phyloP scores from a whole-genome alignment of 306 rosid species.

The Datisca glomerata region DNA sequence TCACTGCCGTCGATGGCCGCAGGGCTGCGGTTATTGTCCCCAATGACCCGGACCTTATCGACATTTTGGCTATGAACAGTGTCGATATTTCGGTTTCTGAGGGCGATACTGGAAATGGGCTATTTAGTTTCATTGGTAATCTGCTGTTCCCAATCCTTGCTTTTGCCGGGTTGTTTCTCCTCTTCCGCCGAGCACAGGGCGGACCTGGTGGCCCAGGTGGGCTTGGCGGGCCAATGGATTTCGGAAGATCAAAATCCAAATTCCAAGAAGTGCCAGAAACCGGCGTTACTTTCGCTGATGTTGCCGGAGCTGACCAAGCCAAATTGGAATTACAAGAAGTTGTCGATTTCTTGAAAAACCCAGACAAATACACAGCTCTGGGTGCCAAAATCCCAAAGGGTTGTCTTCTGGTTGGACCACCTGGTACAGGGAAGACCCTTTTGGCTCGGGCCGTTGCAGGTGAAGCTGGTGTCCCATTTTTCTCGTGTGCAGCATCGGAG shows the following conservation, averaged over 20 bases:
- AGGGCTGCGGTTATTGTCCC: constrained; percentile 80
- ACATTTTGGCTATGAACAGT: constrained; percentile 88
- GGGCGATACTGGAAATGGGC: constrained; percentile 65
- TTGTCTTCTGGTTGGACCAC: constrained; percentile 92
- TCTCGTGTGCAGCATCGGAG: constrained; percentile 96
- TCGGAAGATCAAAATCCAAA: constrained; percentile 75
- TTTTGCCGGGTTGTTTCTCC: constrained; percentile 80
- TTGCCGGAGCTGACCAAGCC: constrained; percentile 97
- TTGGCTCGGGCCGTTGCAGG: constrained; percentile 91
- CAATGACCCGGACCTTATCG: constrained; percentile 93
- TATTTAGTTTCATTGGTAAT: constrained; percentile 67
- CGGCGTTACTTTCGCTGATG: constrained; percentile 76
- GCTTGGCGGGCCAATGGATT: constrained; percentile 96
- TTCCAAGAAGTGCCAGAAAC: constrained; percentile 96
- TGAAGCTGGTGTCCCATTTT: constrained; percentile 90
- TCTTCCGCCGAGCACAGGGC: constrained; percentile 78
- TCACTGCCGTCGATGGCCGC: constrained; percentile 90
- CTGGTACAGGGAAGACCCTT: constrained; percentile 93
- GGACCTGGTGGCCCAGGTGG: constrained; percentile 92
- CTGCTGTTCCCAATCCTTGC: constrained; percentile 75
- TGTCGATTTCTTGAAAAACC: constrained; percentile 92
- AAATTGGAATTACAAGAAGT: constrained; percentile 86
- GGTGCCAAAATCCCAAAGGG: constrained; percentile 98
- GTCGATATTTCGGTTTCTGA: constrained; percentile 90
- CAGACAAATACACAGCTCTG: constrained; percentile 85